Base-by-base conservation (phyloP, 2,329 filamentous ascomycete genomes). In the Colletotrichum sp. region DNA sequence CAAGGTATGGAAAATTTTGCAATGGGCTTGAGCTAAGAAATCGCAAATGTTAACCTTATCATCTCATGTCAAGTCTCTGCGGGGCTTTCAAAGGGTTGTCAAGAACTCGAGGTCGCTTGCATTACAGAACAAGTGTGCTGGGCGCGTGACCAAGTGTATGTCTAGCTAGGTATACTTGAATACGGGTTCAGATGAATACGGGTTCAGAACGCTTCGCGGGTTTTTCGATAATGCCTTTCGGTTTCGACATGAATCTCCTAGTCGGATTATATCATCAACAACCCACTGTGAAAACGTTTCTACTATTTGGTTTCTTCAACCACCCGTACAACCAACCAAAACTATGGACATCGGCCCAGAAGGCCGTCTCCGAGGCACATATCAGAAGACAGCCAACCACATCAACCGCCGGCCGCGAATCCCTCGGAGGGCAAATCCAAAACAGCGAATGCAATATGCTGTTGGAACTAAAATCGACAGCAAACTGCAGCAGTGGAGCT, bases 401-500 rank as follows among this genome's bases (percentile, higher is more conserved):
- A 32, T 10, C 57, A 21, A 15, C 18, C 18, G 28, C 57, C 18
- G 26, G 9, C 21, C 1, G 24, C 10, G 57, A 28, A 21, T 34
- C 6, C 44, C 44, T 52, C 44, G n/a, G 44, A 21, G n/a, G 10
- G 3, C 24, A 62, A 3, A 34, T 30, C 28, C 26, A 62, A 30
- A n/a, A 30, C 2, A 62, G 10, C 2, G 57, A 30, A 30, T 28
- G 30, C 13, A 59, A 59, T 59, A 59, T 64, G 30, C 32, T 39
- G 32, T 64, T 64, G 60, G 60, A n/a, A 64, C 60, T 26, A 18
- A 30, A 59, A 59, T 30, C 55, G 2, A 59, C 24, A 30, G 24
- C 55, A 62, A 30, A 62, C 57, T 30, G 30, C 26, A 18, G 26
- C 16, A n/a, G 57, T 62, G 57, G 57, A 32, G 57, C 18, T 62